phyloP scores from a whole-genome alignment of 495 filamentous ascomycete genomes.

The Neurospora sp. region DNA sequence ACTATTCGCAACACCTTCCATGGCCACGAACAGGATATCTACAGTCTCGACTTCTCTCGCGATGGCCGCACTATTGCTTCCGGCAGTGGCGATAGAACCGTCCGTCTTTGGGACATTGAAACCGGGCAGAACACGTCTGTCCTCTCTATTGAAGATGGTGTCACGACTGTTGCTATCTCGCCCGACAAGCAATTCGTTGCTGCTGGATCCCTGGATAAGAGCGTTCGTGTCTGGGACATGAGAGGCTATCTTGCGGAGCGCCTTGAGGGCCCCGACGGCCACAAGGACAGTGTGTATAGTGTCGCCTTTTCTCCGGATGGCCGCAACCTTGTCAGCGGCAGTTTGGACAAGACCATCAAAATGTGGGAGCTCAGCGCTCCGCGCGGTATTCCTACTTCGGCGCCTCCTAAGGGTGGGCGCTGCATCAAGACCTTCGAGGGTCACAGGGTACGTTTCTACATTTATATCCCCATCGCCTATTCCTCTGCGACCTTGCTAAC shows the following conservation, averaged over 20 bases:
- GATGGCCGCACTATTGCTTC: conserved; percentile 84
- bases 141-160: conserved; percentile 79
- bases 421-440: conserved; percentile 86
- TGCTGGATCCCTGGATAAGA: conserved; percentile 82
- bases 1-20: conserved; percentile 73
- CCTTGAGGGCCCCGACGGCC: conserved; percentile 75
- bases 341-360: conserved; percentile 91
- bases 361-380: conserved; percentile 80
- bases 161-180: conserved; percentile 87
- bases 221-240: conserved; percentile 82
- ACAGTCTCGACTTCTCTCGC: conserved; percentile 82
- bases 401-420: conserved; percentile 61
- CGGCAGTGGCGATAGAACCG: conserved; percentile 78
- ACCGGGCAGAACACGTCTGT: conserved; percentile 62
- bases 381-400: conserved; percentile 41
- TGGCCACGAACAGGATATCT: conserved; percentile 88
- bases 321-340: conserved; percentile 77
- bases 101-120: conserved; percentile 82
- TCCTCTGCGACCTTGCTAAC: not conserved
- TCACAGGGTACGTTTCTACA: conserved; percentile 57
- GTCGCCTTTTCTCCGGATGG: conserved; percentile 86
- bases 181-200: conserved; percentile 80
- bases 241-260: conserved; percentile 74
- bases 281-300: conserved; percentile 88
- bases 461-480: not conserved